Conservation (phyloP, 2,329 filamentous ascomycete genomes). For the Cladophialophora psammophila region DNA sequence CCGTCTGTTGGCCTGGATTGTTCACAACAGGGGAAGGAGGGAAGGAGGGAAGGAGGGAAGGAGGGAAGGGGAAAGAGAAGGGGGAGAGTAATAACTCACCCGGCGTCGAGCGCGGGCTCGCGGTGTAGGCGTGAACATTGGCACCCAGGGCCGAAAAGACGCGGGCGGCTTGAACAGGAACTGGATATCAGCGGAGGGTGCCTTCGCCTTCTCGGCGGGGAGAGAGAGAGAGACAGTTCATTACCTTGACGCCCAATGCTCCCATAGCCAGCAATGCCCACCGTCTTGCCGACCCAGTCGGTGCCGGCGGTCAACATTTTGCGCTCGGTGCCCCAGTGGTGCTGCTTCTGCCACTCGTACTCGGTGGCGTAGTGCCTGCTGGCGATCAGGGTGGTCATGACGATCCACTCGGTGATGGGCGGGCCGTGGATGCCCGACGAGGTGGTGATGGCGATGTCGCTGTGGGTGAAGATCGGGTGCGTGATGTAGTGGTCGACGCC, state of each 20-base stretch:
- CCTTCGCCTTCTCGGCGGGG: neutral
- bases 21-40: neutral
- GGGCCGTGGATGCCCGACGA: constrained; percentile 67
- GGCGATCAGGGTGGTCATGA: constrained; percentile 67
- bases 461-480: constrained; percentile 62
- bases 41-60: neutral
- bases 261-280: constrained; percentile 69
- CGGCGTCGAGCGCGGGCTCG: constrained; percentile 70
- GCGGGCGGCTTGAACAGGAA: constrained; percentile 53
- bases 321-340: constrained; percentile 57
- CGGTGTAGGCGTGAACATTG: constrained; percentile 77
- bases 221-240: neutral
- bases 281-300: constrained; percentile 63
- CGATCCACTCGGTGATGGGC: constrained; percentile 71
- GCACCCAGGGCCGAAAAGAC: constrained; percentile 72
- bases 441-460: constrained; percentile 62
- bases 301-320: constrained; percentile 44
- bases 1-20: neutral
- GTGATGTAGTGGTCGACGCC: constrained; percentile 63
- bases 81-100: constrained; percentile 2
- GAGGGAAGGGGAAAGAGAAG: too few relatives aligned
- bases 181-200: neutral
- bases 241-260: constrained; percentile 67
- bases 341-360: constrained; percentile 66
- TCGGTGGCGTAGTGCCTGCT: constrained; percentile 62